Percentiles rank a stretch among this genome's conserved stretches.
These are phyloP conservation scores for Trapa incisa DNA, from an alignment of 345 rosid species.

Conservation along the genomic window DNA sequence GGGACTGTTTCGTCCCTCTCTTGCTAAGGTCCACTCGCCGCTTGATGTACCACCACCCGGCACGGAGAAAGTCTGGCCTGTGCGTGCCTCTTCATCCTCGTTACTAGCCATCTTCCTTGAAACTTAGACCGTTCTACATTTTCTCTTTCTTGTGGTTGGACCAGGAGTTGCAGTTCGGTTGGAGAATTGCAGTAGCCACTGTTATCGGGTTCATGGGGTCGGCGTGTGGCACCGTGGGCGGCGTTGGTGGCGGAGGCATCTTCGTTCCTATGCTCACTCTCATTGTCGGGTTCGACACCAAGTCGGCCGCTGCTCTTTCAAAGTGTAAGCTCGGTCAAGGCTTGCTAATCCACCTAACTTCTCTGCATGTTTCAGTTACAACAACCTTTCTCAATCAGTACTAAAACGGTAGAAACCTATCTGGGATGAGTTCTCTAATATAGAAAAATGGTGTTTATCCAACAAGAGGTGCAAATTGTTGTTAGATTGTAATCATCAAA, in stretches of 20 bases:
- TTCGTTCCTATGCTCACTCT: slow-evolving; percentile 95
- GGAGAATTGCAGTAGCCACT: slow-evolving; percentile 61
- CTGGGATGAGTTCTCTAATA: too few species aligned
- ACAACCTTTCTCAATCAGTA: too few species aligned
- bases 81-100: slow-evolving; percentile 8
- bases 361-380: background rate
- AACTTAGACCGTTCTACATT: background rate
- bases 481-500: too few species aligned
- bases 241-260: slow-evolving; percentile 96
- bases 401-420: too few species aligned
- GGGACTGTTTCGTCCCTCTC: background rate
- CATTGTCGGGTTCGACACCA: slow-evolving; percentile 79
- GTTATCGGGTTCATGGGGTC: slow-evolving; percentile 81
- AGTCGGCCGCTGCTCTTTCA: slow-evolving; percentile 94
- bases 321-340: slow-evolving; percentile 37
- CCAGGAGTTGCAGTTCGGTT: slow-evolving; percentile 58
- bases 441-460: too few species aligned
- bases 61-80: slow-evolving; percentile 61
- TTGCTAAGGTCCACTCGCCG: slow-evolving; percentile 1
- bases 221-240: slow-evolving; percentile 91
- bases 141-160: background rate
- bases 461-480: too few species aligned
- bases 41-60: background rate
- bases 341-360: background rate
- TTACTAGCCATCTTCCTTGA: background rate